Base-by-base conservation (phyloP, 179 eudicot genomes). In the Beta corolliflora region DNA sequence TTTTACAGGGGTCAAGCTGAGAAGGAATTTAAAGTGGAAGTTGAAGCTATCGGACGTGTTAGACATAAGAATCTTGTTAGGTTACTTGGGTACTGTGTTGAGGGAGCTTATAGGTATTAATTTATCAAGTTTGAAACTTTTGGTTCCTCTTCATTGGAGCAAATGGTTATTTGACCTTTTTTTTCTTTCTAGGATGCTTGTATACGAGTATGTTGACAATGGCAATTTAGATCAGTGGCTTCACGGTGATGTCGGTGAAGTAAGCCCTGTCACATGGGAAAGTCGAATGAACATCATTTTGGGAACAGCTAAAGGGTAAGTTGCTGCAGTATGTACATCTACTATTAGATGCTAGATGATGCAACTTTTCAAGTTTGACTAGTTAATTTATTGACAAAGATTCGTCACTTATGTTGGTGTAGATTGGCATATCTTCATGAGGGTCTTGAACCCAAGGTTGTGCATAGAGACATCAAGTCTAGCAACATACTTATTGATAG, bases 401-500 rank as follows among this genome's bases (percentile, higher is more conserved):
- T 50, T 69, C 31, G 63, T 70, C 59, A 29, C 75, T 61, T 74
- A n/a, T 61, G 36, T 82, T 70, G 71, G 52, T 81, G 82, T 81
- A 92, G 95, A 76, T 87, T 91, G 88, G 87, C 95, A 60, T 91
- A 91, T 82, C 95, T 92, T 64, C 95, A 92, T 19, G 95, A 91
- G 87, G 93, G 92, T 78, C 93, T 92, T 67, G 95, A 92, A 81
- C 94, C 94, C 14, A 90, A 91, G 84, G 94, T 90, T 78, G 93
- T 92, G 69, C 95, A 92, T 61, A 83, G 93, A 64, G 95, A 92
- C 73, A 87, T 92, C 48, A 92, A 92, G 76, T 89, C 95, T 14
- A 92, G 93, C 84, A 92, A 90, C 81, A 92, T 92, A 79, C 90
- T 92, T 76, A 81, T 92, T 75, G 95, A 92, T 78, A 83, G 87